Base-by-base conservation (phyloP, 208 protist species). In the Leishmania braziliensis region DNA sequence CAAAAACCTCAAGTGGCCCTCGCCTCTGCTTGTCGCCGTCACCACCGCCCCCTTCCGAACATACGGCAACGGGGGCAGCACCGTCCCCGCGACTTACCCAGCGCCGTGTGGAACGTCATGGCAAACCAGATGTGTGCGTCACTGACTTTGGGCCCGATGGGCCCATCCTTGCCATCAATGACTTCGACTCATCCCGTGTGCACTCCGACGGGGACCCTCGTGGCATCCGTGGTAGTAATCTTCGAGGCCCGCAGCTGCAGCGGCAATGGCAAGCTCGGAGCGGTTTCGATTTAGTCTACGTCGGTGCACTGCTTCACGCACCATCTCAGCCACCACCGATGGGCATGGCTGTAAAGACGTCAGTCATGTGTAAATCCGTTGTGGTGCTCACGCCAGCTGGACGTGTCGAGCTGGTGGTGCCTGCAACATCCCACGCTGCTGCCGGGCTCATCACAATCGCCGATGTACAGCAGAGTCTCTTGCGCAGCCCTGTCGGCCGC, bases 381-480 rank as follows among this genome's bases (percentile, higher is more conserved):
- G 54, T 90, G 14, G 70, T 95, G 48, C 78, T 89, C 23, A 95
- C 92, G 23, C 86, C 88, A 5, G 63, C 75, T 9, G 90, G 90
- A 0, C 77, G 75, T 20, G 72, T 95, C 5, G 87, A 95, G 75
- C 79, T 93, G 10, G 81, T 80, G n/a, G 75, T 58, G 26, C 63
- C 62, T n/a, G 65, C 36, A 5, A 54, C 16, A 51, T 46, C 60
- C 26, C 16, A 56, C 8, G 26, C 58, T 29, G 26, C 51, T 26
- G 33, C 20, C 46, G 43, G 43, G 5, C 43, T 81, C 18, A 82
- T 91, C 5, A 92, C 86, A 4, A 68, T 91, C 5, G 54, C 65
- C 14, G 92, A 95, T 85, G 78, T 93, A 3, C 84, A 88, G 72
- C 48, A 84, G 60, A 90, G 84, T 65, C 63, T 94, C 16, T 48